Evolutionary conservation across 768 basidiomycete species (phyloP), one percentile per base, ranked within the genome.

Genomic region (Pulveroboletus sp.): DNA sequence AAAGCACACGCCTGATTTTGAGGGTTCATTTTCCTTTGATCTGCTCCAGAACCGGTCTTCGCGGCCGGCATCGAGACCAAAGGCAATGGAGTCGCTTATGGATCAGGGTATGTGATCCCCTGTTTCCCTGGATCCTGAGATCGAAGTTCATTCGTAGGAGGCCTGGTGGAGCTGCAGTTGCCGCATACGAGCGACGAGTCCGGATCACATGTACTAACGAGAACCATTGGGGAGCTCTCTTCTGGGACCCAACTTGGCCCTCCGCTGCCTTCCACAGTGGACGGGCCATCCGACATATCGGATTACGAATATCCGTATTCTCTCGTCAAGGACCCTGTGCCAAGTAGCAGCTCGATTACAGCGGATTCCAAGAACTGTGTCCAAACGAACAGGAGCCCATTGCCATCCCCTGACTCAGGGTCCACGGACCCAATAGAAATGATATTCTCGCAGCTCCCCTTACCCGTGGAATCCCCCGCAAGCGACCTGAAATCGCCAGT

Each of bases 1-100:
- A 48, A 62, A 53, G 32, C 53, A 60, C 8, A 29, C 53, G 1
- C 37, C 63, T 27, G 56, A 58, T 49, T 52, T 67, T 16, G 62
- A 55, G 22, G 67, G 64, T 22, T 49, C 64, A 5, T 37, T 68
- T 12, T 67, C 64, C 12, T 35, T 67, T 6, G 50, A 67, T 31
- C 42, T 66, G 19, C 54, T 56, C 27, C 59, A 55, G 34, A 57
- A 24, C 41, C 56, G 41, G 27, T 34, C 59, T 37, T 29, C 44
- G 17, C 53, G 45, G 43, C 23, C 41, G 23, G 5, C 48, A 12
- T 49, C 53, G 5, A 37, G 24, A 20, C 50, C 53, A 10, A 72
- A 80, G 39, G 82, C 77, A 0, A 71, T 86, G 70, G 80, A 84
- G 47, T 76, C 77, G 43, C 72, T 85, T 11, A 85, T 86, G 83